Conservation (phyloP, 495 filamentous ascomycete genomes). For the Lasiosphaeria miniovina region DNA sequence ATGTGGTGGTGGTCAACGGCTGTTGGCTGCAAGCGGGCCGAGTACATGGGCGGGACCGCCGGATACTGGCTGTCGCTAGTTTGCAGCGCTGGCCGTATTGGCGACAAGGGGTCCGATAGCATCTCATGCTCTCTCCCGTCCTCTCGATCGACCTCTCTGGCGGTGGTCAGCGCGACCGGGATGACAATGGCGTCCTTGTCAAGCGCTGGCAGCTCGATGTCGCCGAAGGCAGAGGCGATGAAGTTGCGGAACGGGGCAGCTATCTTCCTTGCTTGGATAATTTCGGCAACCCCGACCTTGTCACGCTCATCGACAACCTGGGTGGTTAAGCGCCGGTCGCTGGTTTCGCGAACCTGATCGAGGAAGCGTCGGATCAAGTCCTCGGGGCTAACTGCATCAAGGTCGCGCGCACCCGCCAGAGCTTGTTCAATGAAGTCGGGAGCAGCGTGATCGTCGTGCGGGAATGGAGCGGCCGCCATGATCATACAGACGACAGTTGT, state of each 20-base stretch:
- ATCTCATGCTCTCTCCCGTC: not conserved
- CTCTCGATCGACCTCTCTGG: not conserved
- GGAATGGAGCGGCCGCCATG: constrained; percentile 9
- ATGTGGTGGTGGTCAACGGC: too few species aligned
- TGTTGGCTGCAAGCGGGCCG: too few species aligned
- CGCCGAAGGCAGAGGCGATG: not conserved
- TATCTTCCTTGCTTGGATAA: not conserved
- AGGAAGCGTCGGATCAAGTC: constrained; percentile 7
- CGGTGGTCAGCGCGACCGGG: not conserved
- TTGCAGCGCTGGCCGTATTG: too few species aligned
- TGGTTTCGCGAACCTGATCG: constrained; percentile 7
- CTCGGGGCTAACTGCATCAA: not conserved
- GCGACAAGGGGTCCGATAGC: not conserved
- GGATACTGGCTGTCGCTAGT: too few species aligned
- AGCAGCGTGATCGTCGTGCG: not conserved
- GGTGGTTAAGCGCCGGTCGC: constrained; percentile 8
- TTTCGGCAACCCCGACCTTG: not conserved
- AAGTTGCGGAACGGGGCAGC: not conserved
- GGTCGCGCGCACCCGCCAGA: not conserved
- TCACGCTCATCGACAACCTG: not conserved
- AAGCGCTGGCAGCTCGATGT: not conserved
- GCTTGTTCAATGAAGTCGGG: not conserved
- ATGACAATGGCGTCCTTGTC: not conserved
- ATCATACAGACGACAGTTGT: constrained; percentile 19
- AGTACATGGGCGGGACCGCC: too few species aligned